Evolutionary conservation across 495 filamentous ascomycete genomes (phyloP), one percentile per base, ranked within the genome.

Genomic region (Viridothelium virens): DNA sequence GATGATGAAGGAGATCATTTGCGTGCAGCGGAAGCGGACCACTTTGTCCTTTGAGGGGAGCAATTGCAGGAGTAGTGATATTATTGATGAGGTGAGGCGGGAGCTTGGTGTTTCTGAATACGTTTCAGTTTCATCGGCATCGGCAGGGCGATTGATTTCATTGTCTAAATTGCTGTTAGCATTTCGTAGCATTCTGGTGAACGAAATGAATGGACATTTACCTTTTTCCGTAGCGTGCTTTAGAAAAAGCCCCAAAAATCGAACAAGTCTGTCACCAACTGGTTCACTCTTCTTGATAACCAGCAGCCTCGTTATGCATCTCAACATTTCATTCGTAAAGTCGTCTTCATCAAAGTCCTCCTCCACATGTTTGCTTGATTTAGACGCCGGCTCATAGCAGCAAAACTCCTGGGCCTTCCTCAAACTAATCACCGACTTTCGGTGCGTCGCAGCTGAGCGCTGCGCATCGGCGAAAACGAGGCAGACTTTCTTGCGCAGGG

Each of bases 211-310:
- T 37, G 31, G 41, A 64, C 38, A 11, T 82, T 33, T 38, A 82
- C 90, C 90, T 79, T 95, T 96, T 74, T 95, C 91, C 56, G 83
- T 84, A 11, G 94, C 86, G 74, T 91, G 84, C 59, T 85, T 86
- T 68, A 99, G 75, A 77, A 95, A 99, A 46, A 89, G 78, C 25
- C 90, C 92, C 70, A 93, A 77, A 75, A 97, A 97, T 50, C 90
- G 83, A 63, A 97, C 81, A 46, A 88, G 81, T 67, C 89, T 85
- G 75, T 99, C 94, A 34, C 91, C 94, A 3, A 90, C 92, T 38
- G 85, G 82, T 78, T 99, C 94, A 44, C 88, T 88, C 81, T 96
- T 97, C 81, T 96, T 96, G 36, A 97, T 88, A 2, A 86, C 80
- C 79, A 97, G 82, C 65, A 92, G 81, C 48, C 92, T 83, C 65